Evolutionary conservation across 2,329 filamentous ascomycete species (phyloP), one percentile per base, ranked within the genome.

Genomic region (Exserohilum rostratum): DNA sequence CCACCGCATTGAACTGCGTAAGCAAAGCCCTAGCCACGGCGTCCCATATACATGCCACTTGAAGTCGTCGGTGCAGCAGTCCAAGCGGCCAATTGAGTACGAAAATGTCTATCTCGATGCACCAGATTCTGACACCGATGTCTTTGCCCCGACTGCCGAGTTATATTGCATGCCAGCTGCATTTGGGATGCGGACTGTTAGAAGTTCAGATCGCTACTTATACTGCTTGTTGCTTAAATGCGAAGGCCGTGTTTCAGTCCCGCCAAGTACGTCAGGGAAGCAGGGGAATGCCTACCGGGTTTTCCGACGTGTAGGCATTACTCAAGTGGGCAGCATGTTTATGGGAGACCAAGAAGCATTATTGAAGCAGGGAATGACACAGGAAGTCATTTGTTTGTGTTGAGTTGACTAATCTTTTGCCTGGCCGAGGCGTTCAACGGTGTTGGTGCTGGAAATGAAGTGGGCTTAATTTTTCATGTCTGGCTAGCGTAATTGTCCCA

Each of bases 141-240:
- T 55, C 15, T 58, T 55, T 12, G 38, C 7, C 5, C 20, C 34
- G 2, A 27, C 45, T 6, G 42, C 38, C n/a, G 31, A 58, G 35
- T 6, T 58, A 3, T 58, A 51, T 22, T 55, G 46, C 15, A 58
- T 58, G 55, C 43, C 55, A 20, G 55, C 34, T 3, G 55, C 51
- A 20, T 49, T 50, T 18, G 47, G 38, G 0, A 38, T 45, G 10
- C 39, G 47, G 3, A 58, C 51, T 2, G 44, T 34, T 6, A 13
- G 11, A 9, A 46, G 30, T 1, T 2, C 3, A 11, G 20, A 34
- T 6, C 15, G 40, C 13, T 35, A 27, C 10, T 35, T 57, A 29
- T 42, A 50, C 40, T 50, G 50, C 40, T 17, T 57, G n/a, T 29
- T 57, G 2, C 40, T 57, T 7, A 48, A 50, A 20, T 39, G 31